Evolutionary conservation across 2,329 filamentous ascomycete genomes (phyloP).

Genomic region (Trichoderma harzianum): DNA sequence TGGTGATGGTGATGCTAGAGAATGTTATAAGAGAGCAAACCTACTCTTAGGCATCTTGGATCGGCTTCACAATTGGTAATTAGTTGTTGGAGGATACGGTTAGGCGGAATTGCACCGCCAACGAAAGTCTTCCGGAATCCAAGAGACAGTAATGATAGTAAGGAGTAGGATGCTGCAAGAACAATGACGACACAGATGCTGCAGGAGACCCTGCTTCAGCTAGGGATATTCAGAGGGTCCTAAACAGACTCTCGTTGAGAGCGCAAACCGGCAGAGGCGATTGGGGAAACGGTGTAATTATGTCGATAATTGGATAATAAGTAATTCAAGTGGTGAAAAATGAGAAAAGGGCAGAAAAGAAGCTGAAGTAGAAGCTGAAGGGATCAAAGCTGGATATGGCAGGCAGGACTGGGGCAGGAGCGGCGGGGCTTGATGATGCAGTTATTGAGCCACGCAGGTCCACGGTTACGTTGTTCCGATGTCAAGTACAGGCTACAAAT

Average conservation of each 20-base stretch:
- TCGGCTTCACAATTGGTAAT: constrained; percentile 20
- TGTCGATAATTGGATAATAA: too few species aligned
- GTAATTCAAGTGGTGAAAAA: not conserved
- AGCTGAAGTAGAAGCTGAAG: not conserved
- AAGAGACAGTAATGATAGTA: not conserved
- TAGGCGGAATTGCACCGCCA: too few species aligned
- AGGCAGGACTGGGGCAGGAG: not conserved
- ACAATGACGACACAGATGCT: not conserved
- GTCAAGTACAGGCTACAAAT: not conserved
- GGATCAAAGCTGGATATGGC: not conserved
- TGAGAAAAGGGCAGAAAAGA: not conserved
- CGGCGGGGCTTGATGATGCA: constrained; percentile 7
- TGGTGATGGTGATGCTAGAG: not conserved
- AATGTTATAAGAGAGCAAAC: not conserved
- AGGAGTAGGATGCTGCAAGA: not conserved
- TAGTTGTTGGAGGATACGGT: not conserved
- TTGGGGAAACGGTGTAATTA: not conserved
- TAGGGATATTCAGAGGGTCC: not conserved
- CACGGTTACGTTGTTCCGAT: not conserved
- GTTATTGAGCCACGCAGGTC: not conserved
- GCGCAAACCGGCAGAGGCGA: not conserved
- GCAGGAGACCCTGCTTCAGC: not conserved
- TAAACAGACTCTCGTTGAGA: not conserved
- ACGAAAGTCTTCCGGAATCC: not conserved
- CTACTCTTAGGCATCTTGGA: constrained; percentile 23